These are phyloP conservation scores for Fusarium sp. DNA, from an alignment of 2,329 filamentous ascomycete genomes.

Conservation along the genomic window DNA sequence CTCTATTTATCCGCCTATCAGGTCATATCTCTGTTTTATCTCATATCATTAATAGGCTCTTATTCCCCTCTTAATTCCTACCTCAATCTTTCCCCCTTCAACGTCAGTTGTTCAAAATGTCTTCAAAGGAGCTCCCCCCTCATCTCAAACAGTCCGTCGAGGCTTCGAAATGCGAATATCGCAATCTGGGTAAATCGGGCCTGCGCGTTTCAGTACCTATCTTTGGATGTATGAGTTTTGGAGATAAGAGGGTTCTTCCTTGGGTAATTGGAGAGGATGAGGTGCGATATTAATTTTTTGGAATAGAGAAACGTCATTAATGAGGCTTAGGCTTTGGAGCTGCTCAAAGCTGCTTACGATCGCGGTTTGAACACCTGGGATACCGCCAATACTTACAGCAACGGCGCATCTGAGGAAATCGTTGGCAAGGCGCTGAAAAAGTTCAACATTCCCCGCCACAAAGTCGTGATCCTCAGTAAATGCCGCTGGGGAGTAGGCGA, in stretches of 20 bases:
- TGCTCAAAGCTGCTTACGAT: conserved; percentile 38
- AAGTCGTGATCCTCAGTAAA: conserved; percentile 32
- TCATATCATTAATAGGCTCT: background rate
- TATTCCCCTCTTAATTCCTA: background rate
- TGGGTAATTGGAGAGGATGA: conserved; percentile 36
- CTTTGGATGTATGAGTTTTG: conserved; percentile 38
- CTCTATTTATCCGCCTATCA: conserved; percentile 20
- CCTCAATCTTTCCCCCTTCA: background rate
- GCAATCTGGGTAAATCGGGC: conserved; percentile 21
- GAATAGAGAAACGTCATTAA: fast-evolving
- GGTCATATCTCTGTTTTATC: background rate
- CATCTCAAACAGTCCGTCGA: conserved; percentile 28
- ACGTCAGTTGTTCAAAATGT: background rate
- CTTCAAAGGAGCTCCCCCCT: conserved; percentile 15
- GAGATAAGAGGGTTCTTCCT: conserved; percentile 21
- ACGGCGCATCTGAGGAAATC: conserved; percentile 27
- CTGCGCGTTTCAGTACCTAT: conserved; percentile 23
- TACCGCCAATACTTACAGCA: conserved; percentile 34
- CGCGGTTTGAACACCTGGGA: conserved; percentile 37
- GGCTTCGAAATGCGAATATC: conserved; percentile 36
- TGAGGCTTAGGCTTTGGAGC: conserved; percentile 11
- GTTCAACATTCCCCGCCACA: conserved; percentile 29
- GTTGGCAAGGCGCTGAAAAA: conserved; percentile 35
- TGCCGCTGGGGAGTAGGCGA: conserved; percentile 37
- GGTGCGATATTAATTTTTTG: background rate